phyloP scores from a whole-genome alignment of 129 eudicot genomes.

The Escallonia rubra region DNA sequence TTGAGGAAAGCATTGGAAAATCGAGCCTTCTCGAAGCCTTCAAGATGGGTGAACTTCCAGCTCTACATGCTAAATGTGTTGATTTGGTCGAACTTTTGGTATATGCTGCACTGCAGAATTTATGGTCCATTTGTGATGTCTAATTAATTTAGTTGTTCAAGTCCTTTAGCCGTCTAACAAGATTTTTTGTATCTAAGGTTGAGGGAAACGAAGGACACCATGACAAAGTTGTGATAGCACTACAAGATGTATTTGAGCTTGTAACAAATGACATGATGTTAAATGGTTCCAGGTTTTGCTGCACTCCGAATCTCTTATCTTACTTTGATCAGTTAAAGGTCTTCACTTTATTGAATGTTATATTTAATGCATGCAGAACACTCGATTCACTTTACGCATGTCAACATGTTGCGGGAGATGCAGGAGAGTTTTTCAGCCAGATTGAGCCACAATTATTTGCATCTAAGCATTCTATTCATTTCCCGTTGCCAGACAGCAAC shows the following conservation, averaged over 20 bases:
- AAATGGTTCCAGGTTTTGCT: conserved; percentile 71
- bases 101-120: conserved; percentile 16
- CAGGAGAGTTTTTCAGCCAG: conserved; percentile 30
- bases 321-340: conserved; percentile 5
- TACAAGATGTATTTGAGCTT: conserved; percentile 84
- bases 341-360: background rate
- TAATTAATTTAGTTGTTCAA: background rate
- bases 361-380: conserved; percentile 40
- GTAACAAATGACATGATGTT: conserved; percentile 74
- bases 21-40: conserved; percentile 57
- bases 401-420: conserved; percentile 38
- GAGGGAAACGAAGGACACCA: conserved; percentile 68
- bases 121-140: background rate
- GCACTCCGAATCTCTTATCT: background rate
- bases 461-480: conserved; percentile 77
- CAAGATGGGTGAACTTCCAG: conserved; percentile 56
- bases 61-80: conserved; percentile 56
- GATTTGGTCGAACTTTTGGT: conserved; percentile 84
- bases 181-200: conserved; percentile 26
- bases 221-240: conserved; percentile 62
- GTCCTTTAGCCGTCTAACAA: conserved; percentile 5
- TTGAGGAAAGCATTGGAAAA: conserved; percentile 67
- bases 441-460: conserved; percentile 79
- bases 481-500: conserved; percentile 70
- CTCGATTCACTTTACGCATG: conserved; percentile 44